A percentile compares a stretch with the other conserved stretches of the same genome.
These are phyloP conservation scores for Chrysoporthe austroafricana DNA, from an alignment of 2,329 filamentous ascomycete species.

Conservation along the genomic window DNA sequence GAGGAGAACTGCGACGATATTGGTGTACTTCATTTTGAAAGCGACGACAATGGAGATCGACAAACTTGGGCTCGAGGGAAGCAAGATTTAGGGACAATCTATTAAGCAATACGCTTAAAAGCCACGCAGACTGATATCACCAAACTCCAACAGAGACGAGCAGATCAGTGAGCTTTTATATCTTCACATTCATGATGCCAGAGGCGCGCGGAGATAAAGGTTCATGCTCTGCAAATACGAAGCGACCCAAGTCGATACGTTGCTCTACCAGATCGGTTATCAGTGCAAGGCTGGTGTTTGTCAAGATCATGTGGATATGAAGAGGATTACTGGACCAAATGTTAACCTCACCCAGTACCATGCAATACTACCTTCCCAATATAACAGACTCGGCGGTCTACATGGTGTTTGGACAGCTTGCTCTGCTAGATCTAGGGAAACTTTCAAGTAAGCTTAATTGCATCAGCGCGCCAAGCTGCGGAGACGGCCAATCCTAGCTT, in stretches of 20 bases:
- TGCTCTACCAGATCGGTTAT: not conserved
- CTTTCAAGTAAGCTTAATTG: conserved; percentile 20
- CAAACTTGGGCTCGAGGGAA: not conserved
- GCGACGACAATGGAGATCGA: not conserved
- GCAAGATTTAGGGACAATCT: not conserved
- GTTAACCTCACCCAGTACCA: not conserved
- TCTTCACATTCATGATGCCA: conserved; percentile 7
- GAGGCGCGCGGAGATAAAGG: not conserved
- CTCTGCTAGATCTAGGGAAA: not conserved
- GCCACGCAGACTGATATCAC: not conserved
- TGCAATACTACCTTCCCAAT: conserved; percentile 25
- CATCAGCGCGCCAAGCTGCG: not conserved
- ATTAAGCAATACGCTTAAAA: not conserved
- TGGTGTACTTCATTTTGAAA: conserved; percentile 25
- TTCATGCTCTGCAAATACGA: not conserved
- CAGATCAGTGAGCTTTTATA: not conserved
- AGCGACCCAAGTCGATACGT: not conserved
- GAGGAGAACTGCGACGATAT: conserved; percentile 14
- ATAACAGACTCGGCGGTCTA: not conserved
- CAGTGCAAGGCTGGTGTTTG: not conserved
- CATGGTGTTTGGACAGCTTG: not conserved
- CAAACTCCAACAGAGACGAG: not conserved
- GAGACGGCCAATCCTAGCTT: not conserved
- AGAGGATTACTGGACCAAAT: conserved; percentile 14
- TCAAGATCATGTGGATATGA: not conserved